Base-by-base conservation (phyloP, 495 filamentous ascomycete genomes). In the Glonium stellatum region DNA sequence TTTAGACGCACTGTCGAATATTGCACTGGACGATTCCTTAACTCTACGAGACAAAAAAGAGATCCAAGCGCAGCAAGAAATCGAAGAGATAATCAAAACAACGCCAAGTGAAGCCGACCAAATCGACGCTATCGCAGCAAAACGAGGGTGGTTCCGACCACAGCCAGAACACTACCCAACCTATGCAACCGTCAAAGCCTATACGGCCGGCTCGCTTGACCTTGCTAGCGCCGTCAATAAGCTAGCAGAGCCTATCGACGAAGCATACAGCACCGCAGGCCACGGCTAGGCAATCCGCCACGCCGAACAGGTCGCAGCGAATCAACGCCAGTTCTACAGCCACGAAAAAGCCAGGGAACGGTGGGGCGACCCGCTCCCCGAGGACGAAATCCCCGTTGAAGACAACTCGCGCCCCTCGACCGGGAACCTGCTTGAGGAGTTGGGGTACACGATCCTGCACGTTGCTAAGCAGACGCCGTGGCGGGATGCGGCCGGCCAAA, bases 371-470 rank as follows among this genome's bases (percentile, higher is more conserved):
- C 39, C 39, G 18, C 39, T 44, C 39, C 48, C 48, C 21, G 21
- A 6, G 19, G 23, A 15, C 23, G 25, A 51, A 15, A 8, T 25
- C 13, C 21, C 48, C 13, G 21, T 15, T 15, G 48, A 51, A 25
- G 21, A 31, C 48, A 9, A 51, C 18, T 27, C 21, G 21, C 21
- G 31, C 1, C 5, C 4, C 15, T 51, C 56, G 25, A 44, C 56
- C 6, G 56, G 35, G 25, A 19, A n/a, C 4, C n/a, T 36, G 5
- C 56, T 58, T 13, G 34, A 23, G 56, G 44, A 51, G 22, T 46
- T 58, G 13, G 51, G 47, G 44, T 58, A 58, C 47, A 37, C 23
- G 31, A n/a, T 58, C 21, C 42, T 58, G 9, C 56, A 58, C 56
- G 21, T 25, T 4, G 56, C 56, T 1, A 58, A 58, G 23, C 56